Conservation (phyloP, 768 basidiomycete species). For the Hygrophorus russula region DNA sequence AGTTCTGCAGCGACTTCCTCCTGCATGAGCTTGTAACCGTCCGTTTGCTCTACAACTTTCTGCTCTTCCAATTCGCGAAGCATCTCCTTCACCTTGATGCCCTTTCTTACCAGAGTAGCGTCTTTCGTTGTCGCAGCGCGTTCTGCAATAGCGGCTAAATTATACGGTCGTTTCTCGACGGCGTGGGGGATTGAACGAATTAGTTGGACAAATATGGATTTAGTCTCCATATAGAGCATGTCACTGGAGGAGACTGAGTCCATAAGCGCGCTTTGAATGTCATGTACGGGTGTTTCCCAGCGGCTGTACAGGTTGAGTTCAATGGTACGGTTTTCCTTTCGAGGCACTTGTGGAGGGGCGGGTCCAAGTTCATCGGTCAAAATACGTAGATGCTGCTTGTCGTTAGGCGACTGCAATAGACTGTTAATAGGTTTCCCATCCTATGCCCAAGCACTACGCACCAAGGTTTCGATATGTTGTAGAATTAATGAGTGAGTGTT, state of each 20-base stretch:
- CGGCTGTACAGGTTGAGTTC: constrained; percentile 91
- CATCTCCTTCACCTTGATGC: constrained; percentile 99
- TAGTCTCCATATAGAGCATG: constrained; percentile 99
- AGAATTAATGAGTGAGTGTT: constrained; percentile 94
- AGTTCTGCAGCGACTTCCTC: constrained; percentile 96
- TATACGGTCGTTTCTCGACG: constrained; percentile 79
- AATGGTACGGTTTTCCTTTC: constrained; percentile 93
- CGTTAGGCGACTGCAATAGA: constrained; percentile 73
- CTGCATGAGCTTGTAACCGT: constrained; percentile 91
- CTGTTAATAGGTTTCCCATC: neutral
- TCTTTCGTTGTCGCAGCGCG: constrained; percentile 96
- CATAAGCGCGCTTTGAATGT: constrained; percentile 93
- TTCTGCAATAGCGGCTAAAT: constrained; percentile 83
- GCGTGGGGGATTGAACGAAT: constrained; percentile 87
- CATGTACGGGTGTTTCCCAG: constrained; percentile 99
- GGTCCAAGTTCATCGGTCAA: constrained; percentile 92
- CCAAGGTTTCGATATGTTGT: constrained; percentile 91
- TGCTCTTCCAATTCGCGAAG: constrained; percentile 89
- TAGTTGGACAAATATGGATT: constrained; percentile 97
- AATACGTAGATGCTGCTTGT: constrained; percentile 95
- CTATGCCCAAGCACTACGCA: constrained; percentile 16
- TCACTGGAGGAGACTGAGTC: constrained; percentile 95
- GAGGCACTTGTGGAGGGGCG: constrained; percentile 90
- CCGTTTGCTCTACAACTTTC: constrained; percentile 69
- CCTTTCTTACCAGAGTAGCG: constrained; percentile 86